Evolutionary conservation across 2,329 filamentous ascomycete species (phyloP), one percentile per base, ranked within the genome.

Genomic region (Raffaelea ambrosiae): DNA sequence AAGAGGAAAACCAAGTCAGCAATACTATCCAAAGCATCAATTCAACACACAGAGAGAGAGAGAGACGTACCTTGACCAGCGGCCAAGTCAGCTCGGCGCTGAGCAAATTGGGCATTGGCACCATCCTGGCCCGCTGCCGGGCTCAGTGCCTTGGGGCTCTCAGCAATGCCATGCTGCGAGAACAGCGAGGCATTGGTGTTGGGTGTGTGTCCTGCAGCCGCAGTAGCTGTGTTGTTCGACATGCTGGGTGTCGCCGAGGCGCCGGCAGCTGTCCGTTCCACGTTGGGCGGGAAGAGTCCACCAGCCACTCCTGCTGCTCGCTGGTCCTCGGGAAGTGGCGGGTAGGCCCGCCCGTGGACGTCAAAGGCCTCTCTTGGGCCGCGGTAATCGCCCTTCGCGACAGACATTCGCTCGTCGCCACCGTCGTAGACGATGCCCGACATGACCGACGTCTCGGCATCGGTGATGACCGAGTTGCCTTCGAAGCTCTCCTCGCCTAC

Each of bases 101-200:
- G 76, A 33, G 72, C 71, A 54, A 75, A 79, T 47, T 80, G 77
- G 5, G 40, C 29, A 4, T 29, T 23, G 26, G 3, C 45, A 19
- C 39, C 38, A 9, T 50, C 46, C 11, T 2, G 11, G 11, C 33
- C 45, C 13, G 36, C 46, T 1, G 53, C 57, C n/a, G 85, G 84
- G 51, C 83, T 89, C 38, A 95, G 71, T 4, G 89, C 84, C 60
- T 90, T 94, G 0, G 89, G 88, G 55, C 87, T 94, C 64, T 95
- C 88, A 3, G 86, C 93, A 70, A 95, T 86, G 50, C 70, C 76
- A 47, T 78, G 76, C 54, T 77, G 76, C 53, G 81, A 76, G 61
- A 88, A 94, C 54, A 89, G 76, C 18, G 75, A 76, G 42, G 70
- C 69, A 50, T 69, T 76, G 11, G 72, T 69, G 48, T 68, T 73